A percentile compares a stretch with the other conserved stretches of the same genome.
Conservation (phyloP, 805 yeast species). For the Suhomyces faveliae region DNA sequence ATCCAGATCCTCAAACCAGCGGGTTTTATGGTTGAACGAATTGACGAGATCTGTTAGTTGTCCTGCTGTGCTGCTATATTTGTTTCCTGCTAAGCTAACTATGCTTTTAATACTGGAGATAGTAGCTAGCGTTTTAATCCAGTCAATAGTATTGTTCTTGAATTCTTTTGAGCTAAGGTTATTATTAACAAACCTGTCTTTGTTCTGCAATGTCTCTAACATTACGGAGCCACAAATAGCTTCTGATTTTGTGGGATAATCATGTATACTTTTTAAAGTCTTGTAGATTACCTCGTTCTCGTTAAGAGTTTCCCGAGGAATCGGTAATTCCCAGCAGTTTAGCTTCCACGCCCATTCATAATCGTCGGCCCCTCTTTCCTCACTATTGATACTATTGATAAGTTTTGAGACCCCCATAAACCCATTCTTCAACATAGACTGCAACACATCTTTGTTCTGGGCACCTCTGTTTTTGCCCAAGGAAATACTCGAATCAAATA, state of each 20-base stretch:
- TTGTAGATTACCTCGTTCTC: constrained; percentile 52
- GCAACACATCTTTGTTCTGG: constrained; percentile 20
- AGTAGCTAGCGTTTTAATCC: constrained; percentile 30
- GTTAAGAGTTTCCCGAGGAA: constrained; percentile 30
- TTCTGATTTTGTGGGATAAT: constrained; percentile 21
- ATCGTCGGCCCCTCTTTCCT: constrained; percentile 15
- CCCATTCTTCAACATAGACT: constrained; percentile 50
- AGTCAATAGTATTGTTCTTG: constrained; percentile 11
- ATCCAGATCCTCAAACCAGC: constrained; percentile 41
- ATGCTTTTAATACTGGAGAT: constrained; percentile 22
- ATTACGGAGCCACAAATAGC: constrained; percentile 20
- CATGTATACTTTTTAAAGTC: constrained; percentile 47
- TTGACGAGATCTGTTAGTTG: constrained; percentile 5
- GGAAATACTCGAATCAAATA: constrained; percentile 44
- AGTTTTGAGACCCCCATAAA: constrained; percentile 55
- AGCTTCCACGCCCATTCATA: constrained; percentile 77
- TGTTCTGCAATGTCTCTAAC: constrained; percentile 16
- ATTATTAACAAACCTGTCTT: constrained; percentile 8
- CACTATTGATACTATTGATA: constrained; percentile 25
- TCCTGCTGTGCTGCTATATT: constrained; percentile 7
- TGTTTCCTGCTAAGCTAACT: constrained; percentile 1
- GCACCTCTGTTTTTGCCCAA: constrained; percentile 9
- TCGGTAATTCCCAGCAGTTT: constrained; percentile 72
- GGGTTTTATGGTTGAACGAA: constrained; percentile 16
- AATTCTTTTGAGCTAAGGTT: constrained; percentile 16